phyloP scores from a whole-genome alignment of 73 alveolate species.

The Tetrahymena borealis region DNA sequence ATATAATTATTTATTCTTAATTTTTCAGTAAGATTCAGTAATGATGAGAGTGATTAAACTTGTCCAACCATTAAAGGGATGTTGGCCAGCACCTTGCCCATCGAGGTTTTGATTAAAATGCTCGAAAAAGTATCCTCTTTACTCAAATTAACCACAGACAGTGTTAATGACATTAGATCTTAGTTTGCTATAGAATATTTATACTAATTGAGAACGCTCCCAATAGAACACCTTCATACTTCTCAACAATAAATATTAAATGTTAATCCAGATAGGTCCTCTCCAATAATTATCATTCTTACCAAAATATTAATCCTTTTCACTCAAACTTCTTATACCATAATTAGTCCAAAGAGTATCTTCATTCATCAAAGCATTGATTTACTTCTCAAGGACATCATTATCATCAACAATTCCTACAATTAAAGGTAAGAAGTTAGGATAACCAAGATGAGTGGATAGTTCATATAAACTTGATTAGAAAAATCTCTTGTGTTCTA shows the following conservation, averaged over 20 bases:
- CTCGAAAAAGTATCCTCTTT: conserved; percentile 75
- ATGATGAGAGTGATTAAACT: conserved; percentile 63
- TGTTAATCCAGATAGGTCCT: conserved; percentile 89
- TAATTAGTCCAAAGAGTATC: conserved; percentile 61
- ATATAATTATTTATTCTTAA: too few species aligned
- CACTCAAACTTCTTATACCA: conserved; percentile 87
- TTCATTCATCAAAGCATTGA: conserved; percentile 13
- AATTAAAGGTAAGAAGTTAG: conserved; percentile 85
- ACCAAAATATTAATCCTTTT: conserved; percentile 67
- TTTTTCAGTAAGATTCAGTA: conserved; percentile 54
- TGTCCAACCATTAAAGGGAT: conserved; percentile 96
- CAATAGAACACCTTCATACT: conserved; percentile 70
- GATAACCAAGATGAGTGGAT: conserved; percentile 92
- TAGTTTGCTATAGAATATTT: conserved; percentile 51
- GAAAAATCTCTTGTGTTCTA: neutral
- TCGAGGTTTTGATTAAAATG: conserved; percentile 60
- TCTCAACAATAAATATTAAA: conserved; percentile 78
- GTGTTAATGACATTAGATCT: conserved; percentile 68
- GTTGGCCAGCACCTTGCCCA: conserved; percentile 71
- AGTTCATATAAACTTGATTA: conserved; percentile 43
- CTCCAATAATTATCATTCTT: conserved; percentile 95
- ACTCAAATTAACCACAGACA: conserved; percentile 64
- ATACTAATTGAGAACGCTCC: conserved; percentile 37
- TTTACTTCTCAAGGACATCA: conserved; percentile 36
- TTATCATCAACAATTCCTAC: conserved; percentile 65